Conservation (phyloP, 2,329 filamentous ascomycete genomes). For the Dactylellina sp. region DNA sequence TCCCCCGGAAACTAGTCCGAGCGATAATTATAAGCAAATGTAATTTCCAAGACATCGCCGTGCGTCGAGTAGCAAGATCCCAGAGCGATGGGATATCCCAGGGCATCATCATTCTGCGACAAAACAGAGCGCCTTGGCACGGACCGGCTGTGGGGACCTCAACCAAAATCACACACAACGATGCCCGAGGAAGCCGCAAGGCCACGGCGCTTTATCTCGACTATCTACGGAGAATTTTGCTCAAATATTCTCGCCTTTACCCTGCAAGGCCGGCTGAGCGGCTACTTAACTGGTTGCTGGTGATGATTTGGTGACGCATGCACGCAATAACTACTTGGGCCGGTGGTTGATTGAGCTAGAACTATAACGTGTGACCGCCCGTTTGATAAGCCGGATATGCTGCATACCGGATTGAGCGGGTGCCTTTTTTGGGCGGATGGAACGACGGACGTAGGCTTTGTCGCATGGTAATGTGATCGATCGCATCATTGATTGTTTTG, state of each 20-base stretch:
- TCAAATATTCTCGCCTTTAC: background rate
- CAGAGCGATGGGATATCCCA: background rate
- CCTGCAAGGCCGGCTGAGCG: slow-evolving; percentile 7
- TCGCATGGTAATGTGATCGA: slow-evolving; percentile 6
- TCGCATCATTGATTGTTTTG: slow-evolving; percentile 12
- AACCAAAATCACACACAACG: slow-evolving; percentile 17
- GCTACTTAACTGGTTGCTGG: background rate
- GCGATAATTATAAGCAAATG: slow-evolving; percentile 12
- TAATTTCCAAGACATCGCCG: background rate
- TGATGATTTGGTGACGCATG: background rate
- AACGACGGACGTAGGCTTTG: slow-evolving; percentile 1
- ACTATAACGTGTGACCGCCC: too few relatives aligned
- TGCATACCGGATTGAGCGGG: slow-evolving; percentile 11
- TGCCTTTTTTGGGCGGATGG: slow-evolving; percentile 10
- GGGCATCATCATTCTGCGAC: background rate
- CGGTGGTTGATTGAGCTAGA: background rate
- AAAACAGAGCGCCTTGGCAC: slow-evolving; percentile 26
- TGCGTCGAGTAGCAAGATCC: background rate
- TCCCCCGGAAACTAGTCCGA: background rate
- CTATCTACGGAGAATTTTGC: slow-evolving; percentile 43
- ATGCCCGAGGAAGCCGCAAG: slow-evolving; percentile 33
- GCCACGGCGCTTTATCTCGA: slow-evolving; percentile 28
- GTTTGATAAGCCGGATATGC: slow-evolving; percentile 9
- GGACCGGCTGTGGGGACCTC: slow-evolving; percentile 29
- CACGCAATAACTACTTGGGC: background rate